Evolutionary conservation across 1,284 basidiomycete genomes (phyloP), one percentile per base, ranked within the genome.

Genomic region (Pseudozyma hubeiensis): DNA sequence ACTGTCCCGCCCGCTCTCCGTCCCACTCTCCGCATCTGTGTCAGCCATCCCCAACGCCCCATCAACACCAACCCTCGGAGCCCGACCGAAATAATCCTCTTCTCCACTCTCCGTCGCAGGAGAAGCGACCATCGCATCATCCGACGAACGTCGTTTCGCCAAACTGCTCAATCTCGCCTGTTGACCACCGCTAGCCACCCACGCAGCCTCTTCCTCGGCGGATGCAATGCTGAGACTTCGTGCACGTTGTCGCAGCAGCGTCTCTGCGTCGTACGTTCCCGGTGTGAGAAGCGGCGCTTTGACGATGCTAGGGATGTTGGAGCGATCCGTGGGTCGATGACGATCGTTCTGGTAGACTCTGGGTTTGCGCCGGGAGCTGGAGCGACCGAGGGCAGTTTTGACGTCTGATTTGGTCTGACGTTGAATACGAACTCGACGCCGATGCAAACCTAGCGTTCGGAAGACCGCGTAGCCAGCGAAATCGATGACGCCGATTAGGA

Each of bases 381-480:
- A 50, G 14, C 61, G 64, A 5, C 39, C 56, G 5, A 62, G n/a
- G 3, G 64, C 53, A 4, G 58, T 40, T 34, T 46, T 43, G 45
- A 59, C 49, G 16, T 49, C 64, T 8, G 56, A 46, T 13, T 61
- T 55, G 24, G 64, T 29, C 19, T 64, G 64, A 0, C 62, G 61
- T 50, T 71, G 68, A 46, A 81, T 75, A 31, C 78, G 64, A 9
- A 81, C 75, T 4, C 75, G 33, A 10, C 67, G 60, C 19, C 79
- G 64, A 39, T 74, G 77, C 24, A 78, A 49, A 79, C 79, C 79
- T 13, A 81, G 69, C 30, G 78, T 80, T 35, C 79, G 63, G 46
- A 81, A 77, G 8, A 81, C 77, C 8, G 78, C 78, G 41, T 81
- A 81, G 5, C 78, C 78, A 37, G 79, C 79, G 62, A 81, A 80